Evolutionary conservation across 177 flowering plant genomes (phyloP), one percentile per base, ranked within the genome.

Genomic region (Vitis hybrid): DNA sequence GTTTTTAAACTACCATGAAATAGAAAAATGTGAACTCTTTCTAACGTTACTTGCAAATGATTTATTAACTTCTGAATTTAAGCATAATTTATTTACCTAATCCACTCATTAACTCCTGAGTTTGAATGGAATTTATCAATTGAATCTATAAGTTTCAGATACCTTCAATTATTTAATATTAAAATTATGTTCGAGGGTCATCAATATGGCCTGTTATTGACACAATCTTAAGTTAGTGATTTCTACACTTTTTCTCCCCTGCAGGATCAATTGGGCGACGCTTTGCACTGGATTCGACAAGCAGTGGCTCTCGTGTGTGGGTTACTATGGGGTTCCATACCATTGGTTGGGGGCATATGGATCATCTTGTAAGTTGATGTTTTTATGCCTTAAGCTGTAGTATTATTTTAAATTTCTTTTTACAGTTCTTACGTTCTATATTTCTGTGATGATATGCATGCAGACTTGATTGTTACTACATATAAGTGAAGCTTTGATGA

Each of bases 191-290:
- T 0, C 9, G 47, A 38, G 7, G 47, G 47, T 38, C 47, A 38
- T 38, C 47, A 38, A 38, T 38, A 1, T 38, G 9, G 47, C 8
- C 47, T 0, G 47, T 38, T 38, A 38, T 38, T 38, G 9, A 38
- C 9, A 7, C 0, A 53, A 1, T 55, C n/a, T 28, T 49, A 58
- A 24, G 24, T 11, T 33, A 19, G 51, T 59, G 7, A 15, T 62
- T 62, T 24, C 14, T 22, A 28, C 15, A 10, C 52, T 12, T 22
- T 13, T 19, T 49, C 17, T 44, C 72, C 50, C 17, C 22, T 28
- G 58, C 81, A 89, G 94, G 94, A 90, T 86, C 92, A 90, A 75
- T 71, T 90, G 71, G 92, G 94, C 52, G 94, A 89, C 69, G 89
- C 81, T 9, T 75, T 89, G 76, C 94, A 89, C 78, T 89, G 94